These are phyloP conservation scores for Coleophoma crateriformis DNA, from an alignment of 2,329 filamentous ascomycete genomes.

Conservation along the genomic window DNA sequence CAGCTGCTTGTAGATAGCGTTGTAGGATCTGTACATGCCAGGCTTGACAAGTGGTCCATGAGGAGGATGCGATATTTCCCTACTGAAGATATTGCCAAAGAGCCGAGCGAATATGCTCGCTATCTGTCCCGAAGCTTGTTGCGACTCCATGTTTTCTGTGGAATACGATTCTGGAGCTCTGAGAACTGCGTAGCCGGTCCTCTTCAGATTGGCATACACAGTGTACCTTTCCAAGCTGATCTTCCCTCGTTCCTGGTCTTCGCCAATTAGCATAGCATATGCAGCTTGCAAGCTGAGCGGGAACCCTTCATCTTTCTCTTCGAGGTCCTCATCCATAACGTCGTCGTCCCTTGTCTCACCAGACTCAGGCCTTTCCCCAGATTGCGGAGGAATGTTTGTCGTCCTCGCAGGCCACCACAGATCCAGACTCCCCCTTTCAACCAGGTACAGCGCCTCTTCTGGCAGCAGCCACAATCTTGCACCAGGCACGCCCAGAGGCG, in stretches of 20 bases:
- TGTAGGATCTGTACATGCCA: slow-evolving; percentile 61
- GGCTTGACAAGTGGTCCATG: slow-evolving; percentile 54
- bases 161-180: slow-evolving; percentile 55
- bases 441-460: slow-evolving; percentile 83
- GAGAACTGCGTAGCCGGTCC: slow-evolving; percentile 75
- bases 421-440: slow-evolving; percentile 84
- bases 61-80: slow-evolving; percentile 16
- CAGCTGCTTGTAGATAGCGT: slow-evolving; percentile 70
- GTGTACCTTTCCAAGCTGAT: slow-evolving; percentile 73
- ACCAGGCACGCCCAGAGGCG: slow-evolving; percentile 49
- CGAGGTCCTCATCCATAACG: slow-evolving; percentile 27
- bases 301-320: slow-evolving; percentile 58
- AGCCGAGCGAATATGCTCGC: slow-evolving; percentile 23
- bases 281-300: slow-evolving; percentile 88
- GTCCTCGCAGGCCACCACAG: slow-evolving; percentile 69
- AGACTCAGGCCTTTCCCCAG: slow-evolving; percentile 26
- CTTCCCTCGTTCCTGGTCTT: slow-evolving; percentile 55
- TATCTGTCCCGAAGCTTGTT: slow-evolving; percentile 6
- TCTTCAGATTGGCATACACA: slow-evolving; percentile 80
- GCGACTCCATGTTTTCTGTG: slow-evolving; percentile 12
- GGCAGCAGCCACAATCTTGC: slow-evolving; percentile 76
- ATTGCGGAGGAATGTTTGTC: slow-evolving; percentile 32
- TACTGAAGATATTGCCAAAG: slow-evolving; percentile 21
- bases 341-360: too few relatives aligned
- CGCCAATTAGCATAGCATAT: slow-evolving; percentile 77